Evolutionary conservation across 2,329 filamentous ascomycete species (phyloP), one percentile per base, ranked within the genome.

Genomic region (Curvularia verruculosa): DNA sequence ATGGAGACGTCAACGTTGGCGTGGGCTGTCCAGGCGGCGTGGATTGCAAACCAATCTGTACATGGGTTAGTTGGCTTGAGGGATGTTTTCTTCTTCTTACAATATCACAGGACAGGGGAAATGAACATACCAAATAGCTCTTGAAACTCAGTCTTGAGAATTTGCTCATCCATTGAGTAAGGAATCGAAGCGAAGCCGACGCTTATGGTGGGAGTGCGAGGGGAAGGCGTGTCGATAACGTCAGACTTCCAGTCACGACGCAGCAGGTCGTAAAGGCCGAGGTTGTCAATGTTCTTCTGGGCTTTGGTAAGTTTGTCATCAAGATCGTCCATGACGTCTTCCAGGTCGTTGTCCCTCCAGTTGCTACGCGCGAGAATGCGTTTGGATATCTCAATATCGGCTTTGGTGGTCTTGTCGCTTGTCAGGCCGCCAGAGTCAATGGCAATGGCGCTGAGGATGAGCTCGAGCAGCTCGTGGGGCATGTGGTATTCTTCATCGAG

Each of bases 201-300:
- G 60, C 73, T 79, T 49, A 82, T 78, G 4, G 79, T 80, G 0
- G 79, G 80, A 1, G 79, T 81, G 34, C 73, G 77, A 4, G 78
- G 77, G 0, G 79, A 81, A 0, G 77, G 77, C 0, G 79, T 82
- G 63, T 81, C 79, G 45, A 81, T 78, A 15, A 81, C 61, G 52
- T 80, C 79, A 49, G 78, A 78, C 64, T 82, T 82, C 79, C 79
- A 82, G 71, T 82, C 80, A 36, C 79, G 71, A 8, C 80, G 70
- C 26, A 82, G 71, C 45, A 82, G 70, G 59, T 82, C 79, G 41
- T 79, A 77, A 1, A 82, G 70, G 23, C 67, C 71, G 5, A 82
- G 72, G 29, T 74, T 45, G 21, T 71, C 77, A 19, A 82, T 74
- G 51, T 79, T 74, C 54, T 80, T 79, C 65, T 81, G 79, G 1